Conservation (phyloP, 768 basidiomycete species). For the Suillus subluteus region DNA sequence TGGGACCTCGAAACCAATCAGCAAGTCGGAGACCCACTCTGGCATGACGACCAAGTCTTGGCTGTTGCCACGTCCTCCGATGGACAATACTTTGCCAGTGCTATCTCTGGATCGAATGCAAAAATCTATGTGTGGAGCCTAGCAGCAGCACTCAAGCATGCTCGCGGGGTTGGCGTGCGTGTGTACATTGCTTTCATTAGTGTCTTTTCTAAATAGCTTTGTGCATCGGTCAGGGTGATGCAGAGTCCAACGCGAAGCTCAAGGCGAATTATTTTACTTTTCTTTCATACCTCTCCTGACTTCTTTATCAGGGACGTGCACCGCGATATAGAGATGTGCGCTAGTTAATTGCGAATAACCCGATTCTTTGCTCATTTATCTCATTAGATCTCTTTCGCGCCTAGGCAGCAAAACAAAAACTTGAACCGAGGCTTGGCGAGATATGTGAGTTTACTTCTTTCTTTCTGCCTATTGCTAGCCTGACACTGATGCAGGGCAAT, state of each 20-base stretch:
- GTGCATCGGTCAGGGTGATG: too few species aligned
- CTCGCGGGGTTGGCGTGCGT: background rate
- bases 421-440: too few species aligned
- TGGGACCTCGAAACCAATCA: constrained; percentile 4
- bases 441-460: too few species aligned
- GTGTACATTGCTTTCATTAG: background rate
- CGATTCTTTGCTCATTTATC: too few species aligned
- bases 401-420: too few species aligned
- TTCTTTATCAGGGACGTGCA: background rate
- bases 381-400: too few species aligned
- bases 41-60: constrained; percentile 82
- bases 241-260: background rate
- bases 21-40: constrained; percentile 42
- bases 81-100: constrained; percentile 79
- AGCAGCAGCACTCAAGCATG: constrained; percentile 30
- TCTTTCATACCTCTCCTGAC: background rate
- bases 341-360: too few species aligned
- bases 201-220: background rate
- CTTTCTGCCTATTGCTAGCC: background rate
- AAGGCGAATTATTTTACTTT: background rate
- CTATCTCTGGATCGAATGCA: constrained; percentile 63
- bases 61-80: constrained; percentile 78
- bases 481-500: background rate
- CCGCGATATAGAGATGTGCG: background rate
- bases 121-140: constrained; percentile 81